phyloP scores from a whole-genome alignment of 208 protist genomes.

The Trypanosoma congolense region DNA sequence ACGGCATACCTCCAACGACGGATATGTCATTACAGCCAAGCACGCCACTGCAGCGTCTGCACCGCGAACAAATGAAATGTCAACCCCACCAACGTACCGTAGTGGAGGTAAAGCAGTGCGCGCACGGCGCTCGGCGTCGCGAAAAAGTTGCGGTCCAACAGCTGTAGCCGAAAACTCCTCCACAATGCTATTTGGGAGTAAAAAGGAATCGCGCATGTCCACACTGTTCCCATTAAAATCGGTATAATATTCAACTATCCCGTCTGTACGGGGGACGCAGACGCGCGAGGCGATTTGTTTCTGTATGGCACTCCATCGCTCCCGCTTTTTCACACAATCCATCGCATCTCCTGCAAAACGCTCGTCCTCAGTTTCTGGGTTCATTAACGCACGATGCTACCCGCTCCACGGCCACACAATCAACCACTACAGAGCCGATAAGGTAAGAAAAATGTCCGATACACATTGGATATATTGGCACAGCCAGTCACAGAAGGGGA shows the following conservation, averaged over 20 bases:
- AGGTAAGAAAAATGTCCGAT: too few species aligned
- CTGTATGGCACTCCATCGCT: constrained; percentile 34
- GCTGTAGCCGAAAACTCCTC: constrained; percentile 5
- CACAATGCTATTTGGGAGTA: constrained; percentile 6
- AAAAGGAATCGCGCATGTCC: constrained; percentile 5
- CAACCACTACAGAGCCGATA: too few species aligned
- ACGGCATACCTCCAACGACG: constrained; percentile 32
- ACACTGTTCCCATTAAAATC: not conserved
- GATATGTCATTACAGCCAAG: constrained; percentile 63
- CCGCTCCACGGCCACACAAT: too few species aligned
- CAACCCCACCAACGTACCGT: constrained; percentile 51
- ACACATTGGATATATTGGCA: too few species aligned
- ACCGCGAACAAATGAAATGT: constrained; percentile 73
- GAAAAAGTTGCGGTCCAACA: constrained; percentile 11
- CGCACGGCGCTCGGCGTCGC: not conserved
- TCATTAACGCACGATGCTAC: too few species aligned
- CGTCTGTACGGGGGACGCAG: constrained; percentile 26
- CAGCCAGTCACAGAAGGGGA: too few species aligned
- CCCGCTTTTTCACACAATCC: constrained; percentile 13
- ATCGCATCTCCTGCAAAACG: not conserved
- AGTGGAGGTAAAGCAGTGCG: constrained; percentile 18
- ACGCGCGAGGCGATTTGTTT: constrained; percentile 21
- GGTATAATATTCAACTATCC: constrained; percentile 3
- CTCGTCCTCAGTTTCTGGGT: not conserved
- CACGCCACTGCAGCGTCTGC: constrained; percentile 58